Conservation (phyloP, 176 grass and related monocot genomes). For the Areca catechu region DNA sequence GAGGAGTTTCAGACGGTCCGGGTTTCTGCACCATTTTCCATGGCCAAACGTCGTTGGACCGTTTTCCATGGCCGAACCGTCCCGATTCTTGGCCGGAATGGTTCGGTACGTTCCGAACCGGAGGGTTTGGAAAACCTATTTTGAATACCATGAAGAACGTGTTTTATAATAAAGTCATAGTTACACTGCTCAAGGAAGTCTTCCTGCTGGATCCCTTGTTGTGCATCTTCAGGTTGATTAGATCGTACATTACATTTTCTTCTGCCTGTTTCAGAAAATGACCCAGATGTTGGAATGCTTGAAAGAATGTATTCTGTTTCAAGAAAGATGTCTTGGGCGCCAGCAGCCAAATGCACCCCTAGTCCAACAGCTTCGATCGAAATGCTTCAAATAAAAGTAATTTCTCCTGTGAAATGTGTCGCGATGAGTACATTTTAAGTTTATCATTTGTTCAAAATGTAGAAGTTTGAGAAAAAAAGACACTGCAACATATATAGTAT, state of each 20-base stretch:
- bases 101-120: too few species aligned
- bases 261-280: slow-evolving; percentile 38
- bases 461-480: too few species aligned
- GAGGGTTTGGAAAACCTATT: too few species aligned
- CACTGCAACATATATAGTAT: too few species aligned
- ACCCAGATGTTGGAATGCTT: slow-evolving; percentile 26
- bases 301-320: slow-evolving; percentile 69
- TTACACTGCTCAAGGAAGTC: slow-evolving; percentile 9
- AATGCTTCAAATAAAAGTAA: slow-evolving; percentile 80
- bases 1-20: too few species aligned
- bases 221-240: slow-evolving; percentile 82
- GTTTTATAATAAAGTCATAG: background rate
- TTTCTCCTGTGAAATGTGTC: slow-evolving; percentile 50
- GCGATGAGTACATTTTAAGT: background rate
- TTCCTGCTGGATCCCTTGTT: slow-evolving; percentile 88
- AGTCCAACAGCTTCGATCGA: slow-evolving; percentile 87
- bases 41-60: too few species aligned
- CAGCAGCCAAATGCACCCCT: slow-evolving; percentile 87
- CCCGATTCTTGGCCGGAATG: too few species aligned
- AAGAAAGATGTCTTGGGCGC: slow-evolving; percentile 77
- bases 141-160: too few species aligned
- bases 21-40: too few species aligned
- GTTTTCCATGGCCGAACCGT: too few species aligned
- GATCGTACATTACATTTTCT: slow-evolving; percentile 53
- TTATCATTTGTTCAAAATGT: background rate